Conservation (phyloP, 192 early-diverging fungal genomes). For the Podila verticillata region DNA sequence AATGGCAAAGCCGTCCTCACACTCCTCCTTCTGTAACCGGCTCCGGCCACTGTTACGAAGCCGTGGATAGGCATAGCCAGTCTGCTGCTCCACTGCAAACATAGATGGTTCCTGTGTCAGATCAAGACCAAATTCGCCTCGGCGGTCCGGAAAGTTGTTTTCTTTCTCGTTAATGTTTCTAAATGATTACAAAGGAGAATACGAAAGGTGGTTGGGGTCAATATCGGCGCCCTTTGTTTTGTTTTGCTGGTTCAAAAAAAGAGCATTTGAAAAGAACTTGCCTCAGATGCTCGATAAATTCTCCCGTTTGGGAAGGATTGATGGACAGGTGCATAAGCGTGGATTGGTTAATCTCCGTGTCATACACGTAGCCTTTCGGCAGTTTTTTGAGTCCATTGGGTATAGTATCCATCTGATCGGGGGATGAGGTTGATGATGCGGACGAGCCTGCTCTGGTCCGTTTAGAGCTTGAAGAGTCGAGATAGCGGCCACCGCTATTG, state of each 20-base stretch:
- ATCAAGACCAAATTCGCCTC: conserved; percentile 50
- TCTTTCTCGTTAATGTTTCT: conserved; percentile 36
- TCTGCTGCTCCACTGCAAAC: conserved; percentile 65
- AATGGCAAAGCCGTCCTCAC: conserved; percentile 65
- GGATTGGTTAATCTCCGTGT: conserved; percentile 41
- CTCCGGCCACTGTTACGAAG: conserved; percentile 56
- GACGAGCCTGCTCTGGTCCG: conserved; percentile 16
- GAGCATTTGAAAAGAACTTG: conserved; percentile 5
- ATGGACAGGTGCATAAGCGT: conserved; percentile 36
- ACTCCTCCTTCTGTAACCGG: conserved; percentile 59
- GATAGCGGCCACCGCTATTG: neutral
- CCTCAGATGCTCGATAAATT: conserved; percentile 44
- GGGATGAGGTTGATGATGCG: neutral
- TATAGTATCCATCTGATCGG: conserved; percentile 10
- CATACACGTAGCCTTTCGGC: conserved; percentile 49
- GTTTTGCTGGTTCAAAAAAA: no score
- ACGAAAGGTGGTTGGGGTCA: neutral
- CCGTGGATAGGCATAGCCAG: conserved; percentile 68
- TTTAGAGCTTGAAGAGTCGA: neutral
- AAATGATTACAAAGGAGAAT: neutral
- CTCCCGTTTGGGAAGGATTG: conserved; percentile 47
- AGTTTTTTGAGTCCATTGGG: conserved; percentile 49
- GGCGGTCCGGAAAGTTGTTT: conserved; percentile 38
- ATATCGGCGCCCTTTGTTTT: no score
- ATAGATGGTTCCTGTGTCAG: conserved; percentile 54